Percentiles rank a stretch among this genome's conserved stretches.
These are phyloP conservation scores for Coriaria nepalensis DNA, from an alignment of 306 rosid species.

Conservation along the genomic window DNA sequence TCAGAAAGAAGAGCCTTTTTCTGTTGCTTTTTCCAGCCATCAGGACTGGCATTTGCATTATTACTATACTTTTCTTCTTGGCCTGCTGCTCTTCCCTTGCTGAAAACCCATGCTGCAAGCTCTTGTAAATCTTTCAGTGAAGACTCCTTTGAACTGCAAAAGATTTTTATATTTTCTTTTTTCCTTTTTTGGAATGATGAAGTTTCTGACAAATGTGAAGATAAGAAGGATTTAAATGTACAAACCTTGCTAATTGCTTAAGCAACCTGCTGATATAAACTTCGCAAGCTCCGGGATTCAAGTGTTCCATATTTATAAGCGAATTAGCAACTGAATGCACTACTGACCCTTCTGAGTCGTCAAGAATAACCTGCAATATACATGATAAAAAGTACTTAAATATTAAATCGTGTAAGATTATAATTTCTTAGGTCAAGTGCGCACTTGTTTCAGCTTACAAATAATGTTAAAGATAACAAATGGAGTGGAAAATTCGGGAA, in stretches of 20 bases:
- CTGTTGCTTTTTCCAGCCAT: slow-evolving; percentile 46
- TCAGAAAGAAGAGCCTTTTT: slow-evolving; percentile 52
- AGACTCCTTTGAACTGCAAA: slow-evolving; percentile 66
- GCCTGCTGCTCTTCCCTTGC: slow-evolving; percentile 32
- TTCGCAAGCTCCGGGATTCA: slow-evolving; percentile 69
- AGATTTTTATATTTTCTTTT: slow-evolving; percentile 6
- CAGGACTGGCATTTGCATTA: slow-evolving; percentile 28
- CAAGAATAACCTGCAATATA: slow-evolving; percentile 45
- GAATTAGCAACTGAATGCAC: slow-evolving; percentile 43
- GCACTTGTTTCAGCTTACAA: too few species aligned
- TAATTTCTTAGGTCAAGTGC: too few species aligned
- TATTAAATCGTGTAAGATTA: too few species aligned
- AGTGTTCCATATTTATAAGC: slow-evolving; percentile 56
- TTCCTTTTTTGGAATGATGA: neutral
- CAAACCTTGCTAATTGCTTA: slow-evolving; percentile 70
- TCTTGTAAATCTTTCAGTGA: slow-evolving; percentile 72
- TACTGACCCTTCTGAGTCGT: slow-evolving; percentile 56
- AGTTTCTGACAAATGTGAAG: too few species aligned
- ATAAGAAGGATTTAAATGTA: neutral
- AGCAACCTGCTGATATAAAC: slow-evolving; percentile 62
- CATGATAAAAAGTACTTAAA: too few species aligned
- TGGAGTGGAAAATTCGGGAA: too few species aligned
- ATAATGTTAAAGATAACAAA: too few species aligned
- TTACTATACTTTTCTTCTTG: slow-evolving; percentile 37
- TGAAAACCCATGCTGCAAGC: slow-evolving; percentile 44